Base-by-base conservation (phyloP, 495 filamentous ascomycete genomes). In the Oidiodendron maius region DNA sequence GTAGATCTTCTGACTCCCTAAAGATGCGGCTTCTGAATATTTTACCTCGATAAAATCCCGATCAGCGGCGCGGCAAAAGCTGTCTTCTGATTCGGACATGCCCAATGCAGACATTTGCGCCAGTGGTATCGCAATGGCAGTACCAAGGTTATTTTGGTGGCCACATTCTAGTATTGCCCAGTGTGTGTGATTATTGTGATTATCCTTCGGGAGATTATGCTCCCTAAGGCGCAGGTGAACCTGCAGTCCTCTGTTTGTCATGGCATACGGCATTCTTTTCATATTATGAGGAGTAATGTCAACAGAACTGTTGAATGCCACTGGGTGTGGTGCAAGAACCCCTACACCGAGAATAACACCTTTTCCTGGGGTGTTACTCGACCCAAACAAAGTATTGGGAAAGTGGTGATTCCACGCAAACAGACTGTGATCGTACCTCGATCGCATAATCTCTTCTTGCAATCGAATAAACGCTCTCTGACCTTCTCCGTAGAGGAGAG, bases 401-500 rank as follows among this genome's bases (percentile, higher is more conserved):
- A 45, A 30, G 47, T 11, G 10, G 23, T 13, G 10, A 17, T 44
- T 51, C 24, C 40, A 44, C 16, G 40, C 32, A 51, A 45, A 20
- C 54, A 58, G 1, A 45, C 16, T 2, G 42, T 28, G 0, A 64
- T 55, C 0, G 51, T 59, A 20, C 17, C 22, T 17, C 16, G 44
- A 36, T 52, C 58, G 28, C 23, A 64, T 52, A 8, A 65, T 64
- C 40, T 60, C 61, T 10, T 53, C 34, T 34, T 63, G 58, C 3
- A 64, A 48, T 38, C 62, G 53, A 11, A 34, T 26, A 34, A 64
- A 64, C 8, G 61, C 61, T 36, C 44, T 49, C 16, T 34, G 13
- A 16, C 61, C 58, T 47, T 64, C 62, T 2, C 62, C 62, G 37
- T 64, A 61, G 1, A 62, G 36, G 8, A 63, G 42, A 0, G 54